Base-by-base conservation (phyloP, 140 eudicot genomes). In the Senecio squalidus region DNA sequence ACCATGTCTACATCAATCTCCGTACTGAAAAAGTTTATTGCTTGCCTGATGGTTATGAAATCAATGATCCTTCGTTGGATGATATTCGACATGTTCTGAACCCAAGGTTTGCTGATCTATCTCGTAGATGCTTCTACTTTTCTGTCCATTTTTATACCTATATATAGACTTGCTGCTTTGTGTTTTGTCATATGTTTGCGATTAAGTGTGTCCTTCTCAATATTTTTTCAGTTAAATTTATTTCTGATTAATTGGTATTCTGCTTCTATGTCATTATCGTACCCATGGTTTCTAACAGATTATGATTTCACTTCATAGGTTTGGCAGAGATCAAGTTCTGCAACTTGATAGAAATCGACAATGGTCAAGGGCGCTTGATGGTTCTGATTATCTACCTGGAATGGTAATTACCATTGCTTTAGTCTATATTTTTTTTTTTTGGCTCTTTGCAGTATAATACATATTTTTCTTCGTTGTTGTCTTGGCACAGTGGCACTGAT, bases 351-450 rank as follows among this genome's bases (percentile, higher is more conserved):
- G 41, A 64, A 86, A 75, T 52, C 73, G 79, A 58, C 91, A 78
- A 25, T 91, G 98, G 98, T 86, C 98, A 55, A 91, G 98, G 79
- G 98, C 98, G 20, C 98, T 91, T 81, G 94, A 86, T 81, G 95
- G 96, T 5, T 86, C 98, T 36, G 88, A 91, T 63, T 91, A 86
- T 80, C 98, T 91, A 55, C 98, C 98, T 62, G 98, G 94, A 74
- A 83, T 84, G 96, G 96, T 86, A 76, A 48, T 52, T 45, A 30
- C 51, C 16, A 30, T 58, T 13, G 5, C 58, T 33, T 30, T 29
- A 31, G 28, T 29, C 13, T 33, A 34, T 60, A 33, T 3, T 9
- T 39, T 25, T 29, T 24, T 1, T 22, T 9, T 5, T 8, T 26
- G 18, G 20, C 16, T 14, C 6, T 44, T 14, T 18, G 33, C 33